Conservation (phyloP, 1,139 yeast species). For the Candida mesenterica region DNA sequence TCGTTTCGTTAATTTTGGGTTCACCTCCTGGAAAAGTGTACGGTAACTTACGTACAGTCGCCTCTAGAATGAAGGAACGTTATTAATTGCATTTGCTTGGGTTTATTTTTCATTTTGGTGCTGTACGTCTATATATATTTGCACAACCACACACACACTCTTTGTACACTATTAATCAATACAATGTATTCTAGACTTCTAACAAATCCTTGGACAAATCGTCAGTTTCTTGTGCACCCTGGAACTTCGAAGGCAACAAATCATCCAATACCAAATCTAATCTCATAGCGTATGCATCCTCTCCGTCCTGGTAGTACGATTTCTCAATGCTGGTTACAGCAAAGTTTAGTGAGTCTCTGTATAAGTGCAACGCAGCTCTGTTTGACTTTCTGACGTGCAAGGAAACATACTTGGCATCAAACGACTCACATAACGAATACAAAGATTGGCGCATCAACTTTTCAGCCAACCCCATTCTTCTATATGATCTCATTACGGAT, state of each 20-base stretch:
- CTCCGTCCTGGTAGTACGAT: conserved; percentile 93
- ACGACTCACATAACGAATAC: conserved; percentile 77
- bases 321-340: conserved; percentile 80
- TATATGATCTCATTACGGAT: conserved; percentile 91
- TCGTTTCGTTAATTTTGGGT: conserved; percentile 91
- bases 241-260: conserved; percentile 56
- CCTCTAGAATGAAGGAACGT: conserved; percentile 95
- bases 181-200: conserved; percentile 9
- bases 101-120: not conserved
- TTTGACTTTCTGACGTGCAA: conserved; percentile 93
- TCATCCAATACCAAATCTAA: conserved; percentile 60
- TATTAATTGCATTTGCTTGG: conserved; percentile 44
- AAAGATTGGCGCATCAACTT: conserved; percentile 86
- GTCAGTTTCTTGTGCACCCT: conserved; percentile 46
- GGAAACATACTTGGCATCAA: conserved; percentile 80
- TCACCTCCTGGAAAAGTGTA: conserved; percentile 98
- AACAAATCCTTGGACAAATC: conserved; percentile 46
- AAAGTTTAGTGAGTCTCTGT: conserved; percentile 81
- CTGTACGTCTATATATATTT: conserved; percentile 2
- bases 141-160: not conserved
- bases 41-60: conserved; percentile 94
- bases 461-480: conserved; percentile 94
- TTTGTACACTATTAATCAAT: conserved; percentile 2
- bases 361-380: conserved; percentile 90
- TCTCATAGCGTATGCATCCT: conserved; percentile 97